These are phyloP conservation scores for Cymbidium sinense DNA, from an alignment of 106 monocot genomes.

Conservation along the genomic window DNA sequence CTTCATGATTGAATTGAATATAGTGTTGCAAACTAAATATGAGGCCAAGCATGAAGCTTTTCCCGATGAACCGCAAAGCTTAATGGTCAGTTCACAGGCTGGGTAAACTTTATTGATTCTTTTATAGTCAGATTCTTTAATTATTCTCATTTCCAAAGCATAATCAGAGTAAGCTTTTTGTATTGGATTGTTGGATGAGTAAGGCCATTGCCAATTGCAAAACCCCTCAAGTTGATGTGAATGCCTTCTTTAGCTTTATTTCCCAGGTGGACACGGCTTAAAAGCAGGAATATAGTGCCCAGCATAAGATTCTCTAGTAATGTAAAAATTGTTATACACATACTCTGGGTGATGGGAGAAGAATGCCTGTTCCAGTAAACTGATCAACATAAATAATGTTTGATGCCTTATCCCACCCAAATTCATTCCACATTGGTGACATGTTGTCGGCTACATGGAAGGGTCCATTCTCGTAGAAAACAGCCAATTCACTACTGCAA, in stretches of 20 bases:
- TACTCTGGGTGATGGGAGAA: slow-evolving; percentile 57
- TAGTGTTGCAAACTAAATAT: slow-evolving; percentile 41
- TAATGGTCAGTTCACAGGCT: slow-evolving; percentile 66
- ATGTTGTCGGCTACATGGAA: slow-evolving; percentile 57
- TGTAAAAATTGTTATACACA: slow-evolving; percentile 62
- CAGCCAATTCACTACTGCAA: slow-evolving; percentile 65
- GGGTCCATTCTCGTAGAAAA: slow-evolving; percentile 87
- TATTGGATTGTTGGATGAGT: slow-evolving; percentile 94
- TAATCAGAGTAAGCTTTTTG: slow-evolving; percentile 85
- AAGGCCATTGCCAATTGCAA: slow-evolving; percentile 88
- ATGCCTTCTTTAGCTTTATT: slow-evolving; percentile 81
- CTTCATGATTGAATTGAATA: slow-evolving; percentile 40
- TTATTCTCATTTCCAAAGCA: slow-evolving; percentile 64
- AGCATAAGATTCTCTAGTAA: slow-evolving; percentile 73
- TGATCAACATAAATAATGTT: slow-evolving; percentile 79
- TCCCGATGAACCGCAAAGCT: slow-evolving; percentile 47
- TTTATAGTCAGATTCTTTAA: slow-evolving; percentile 51
- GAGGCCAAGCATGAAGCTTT: slow-evolving; percentile 29
- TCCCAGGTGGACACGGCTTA: slow-evolving; percentile 61
- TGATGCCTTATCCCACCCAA: slow-evolving; percentile 74
- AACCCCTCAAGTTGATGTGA: slow-evolving; percentile 83
- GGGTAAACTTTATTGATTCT: slow-evolving; percentile 52
- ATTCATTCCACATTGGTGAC: slow-evolving; percentile 64
- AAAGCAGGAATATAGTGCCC: slow-evolving; percentile 92
- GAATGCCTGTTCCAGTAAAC: slow-evolving; percentile 78